Conservation (phyloP, 345 rosid genomes). For the Crucihimalaya himalaica region DNA sequence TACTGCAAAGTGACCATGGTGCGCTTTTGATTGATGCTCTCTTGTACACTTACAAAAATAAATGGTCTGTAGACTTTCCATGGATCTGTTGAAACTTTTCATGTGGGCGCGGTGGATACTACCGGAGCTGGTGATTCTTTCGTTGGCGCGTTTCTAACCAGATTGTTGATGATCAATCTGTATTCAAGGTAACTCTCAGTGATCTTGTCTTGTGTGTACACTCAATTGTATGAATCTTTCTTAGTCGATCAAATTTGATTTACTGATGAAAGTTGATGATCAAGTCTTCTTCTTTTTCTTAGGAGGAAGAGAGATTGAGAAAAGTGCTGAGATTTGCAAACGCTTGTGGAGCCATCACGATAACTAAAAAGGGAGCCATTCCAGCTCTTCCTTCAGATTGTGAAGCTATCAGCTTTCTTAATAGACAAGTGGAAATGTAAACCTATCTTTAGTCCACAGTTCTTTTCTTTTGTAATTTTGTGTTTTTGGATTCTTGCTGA, state of each 20-base stretch:
- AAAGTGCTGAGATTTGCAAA: constrained; percentile 70
- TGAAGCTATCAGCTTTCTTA: constrained; percentile 55
- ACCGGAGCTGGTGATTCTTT: constrained; percentile 98
- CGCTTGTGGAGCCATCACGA: constrained; percentile 96
- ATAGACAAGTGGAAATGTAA: constrained; percentile 28
- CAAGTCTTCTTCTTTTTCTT: too few species aligned
- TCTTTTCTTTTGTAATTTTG: neutral
- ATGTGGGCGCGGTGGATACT: constrained; percentile 77
- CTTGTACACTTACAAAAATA: neutral
- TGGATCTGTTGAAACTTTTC: constrained; percentile 75
- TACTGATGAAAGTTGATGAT: too few species aligned
- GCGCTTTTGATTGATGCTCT: neutral
- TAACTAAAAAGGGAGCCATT: constrained; percentile 94
- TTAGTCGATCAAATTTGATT: neutral
- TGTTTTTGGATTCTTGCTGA: constrained; percentile 4
- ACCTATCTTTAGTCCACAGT: neutral
- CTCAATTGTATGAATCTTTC: neutral
- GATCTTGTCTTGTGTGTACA: neutral
- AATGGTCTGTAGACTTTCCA: constrained; percentile 55
- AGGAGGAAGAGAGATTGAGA: constrained; percentile 77
- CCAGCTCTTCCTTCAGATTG: constrained; percentile 75
- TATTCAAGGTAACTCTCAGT: constrained; percentile 50
- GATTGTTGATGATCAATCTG: constrained; percentile 71
- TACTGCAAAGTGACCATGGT: neutral
- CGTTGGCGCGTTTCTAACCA: constrained; percentile 75